A percentile compares a stretch with the other conserved stretches of the same genome.
phyloP scores from a whole-genome alignment of 345 rosid species.

The Clausena lansium region DNA sequence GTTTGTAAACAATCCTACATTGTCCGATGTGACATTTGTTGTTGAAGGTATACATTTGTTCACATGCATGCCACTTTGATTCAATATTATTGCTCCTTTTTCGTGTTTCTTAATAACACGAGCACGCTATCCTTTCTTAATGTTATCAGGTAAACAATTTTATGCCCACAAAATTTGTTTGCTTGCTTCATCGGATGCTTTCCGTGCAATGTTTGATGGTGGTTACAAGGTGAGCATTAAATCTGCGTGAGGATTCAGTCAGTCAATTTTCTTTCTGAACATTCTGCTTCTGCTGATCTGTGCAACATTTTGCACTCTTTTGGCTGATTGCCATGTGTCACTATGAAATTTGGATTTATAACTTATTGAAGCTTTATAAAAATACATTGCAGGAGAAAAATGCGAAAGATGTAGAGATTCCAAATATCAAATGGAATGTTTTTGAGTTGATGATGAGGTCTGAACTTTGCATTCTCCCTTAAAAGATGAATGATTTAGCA shows the following conservation, averaged over 20 bases:
- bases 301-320: conserved; percentile 1
- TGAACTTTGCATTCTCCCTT: neutral
- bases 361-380: neutral
- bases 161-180: conserved; percentile 71
- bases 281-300: neutral
- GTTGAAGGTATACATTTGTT: conserved; percentile 48
- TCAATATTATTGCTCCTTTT: neutral
- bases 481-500: neutral
- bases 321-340: neutral
- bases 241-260: neutral
- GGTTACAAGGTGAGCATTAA: conserved; percentile 58
- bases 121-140: neutral
- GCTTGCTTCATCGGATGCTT: conserved; percentile 78
- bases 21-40: conserved; percentile 71
- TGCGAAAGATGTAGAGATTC: conserved; percentile 72
- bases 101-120: neutral
- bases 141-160: conserved; percentile 52
- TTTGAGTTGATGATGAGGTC: conserved; percentile 82
- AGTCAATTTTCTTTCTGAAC: neutral
- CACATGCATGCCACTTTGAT: neutral
- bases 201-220: conserved; percentile 85
- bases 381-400: conserved; percentile 51
- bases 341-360: neutral
- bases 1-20: conserved; percentile 61
- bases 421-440: conserved; percentile 74